These are phyloP conservation scores for Daldinia eschscholtzii DNA, from an alignment of 2,329 filamentous ascomycete species.

Conservation along the genomic window DNA sequence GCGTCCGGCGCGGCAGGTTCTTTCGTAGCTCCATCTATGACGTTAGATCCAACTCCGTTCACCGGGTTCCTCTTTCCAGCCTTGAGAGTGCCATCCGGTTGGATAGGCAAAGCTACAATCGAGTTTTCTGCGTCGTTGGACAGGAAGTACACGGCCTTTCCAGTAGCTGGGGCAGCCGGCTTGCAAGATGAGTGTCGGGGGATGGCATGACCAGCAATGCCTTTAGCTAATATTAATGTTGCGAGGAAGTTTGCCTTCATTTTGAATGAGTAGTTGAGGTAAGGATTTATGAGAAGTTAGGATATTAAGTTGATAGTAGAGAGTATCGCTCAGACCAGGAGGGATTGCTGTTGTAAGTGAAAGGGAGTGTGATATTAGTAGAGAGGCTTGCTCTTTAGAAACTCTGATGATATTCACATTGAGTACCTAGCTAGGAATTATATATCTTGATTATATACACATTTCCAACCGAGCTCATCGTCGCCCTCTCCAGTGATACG, in stretches of 20 bases:
- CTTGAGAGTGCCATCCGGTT: conserved; percentile 60
- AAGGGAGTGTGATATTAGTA: not conserved
- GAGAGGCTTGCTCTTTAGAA: conserved; percentile 16
- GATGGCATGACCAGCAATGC: conserved; percentile 36
- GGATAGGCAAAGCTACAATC: conserved; percentile 64
- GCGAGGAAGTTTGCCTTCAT: conserved; percentile 34
- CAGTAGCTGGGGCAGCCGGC: conserved; percentile 32
- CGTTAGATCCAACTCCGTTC: conserved; percentile 44
- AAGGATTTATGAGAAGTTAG: not conserved
- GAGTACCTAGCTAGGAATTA: not conserved
- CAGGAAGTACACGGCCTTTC: conserved; percentile 67
- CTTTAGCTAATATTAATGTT: conserved; percentile 29
- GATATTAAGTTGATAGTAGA: not conserved
- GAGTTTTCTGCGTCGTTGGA: conserved; percentile 65
- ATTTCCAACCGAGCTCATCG: not conserved
- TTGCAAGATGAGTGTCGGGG: conserved; percentile 8
- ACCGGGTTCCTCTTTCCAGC: conserved; percentile 58
- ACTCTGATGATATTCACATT: conserved; percentile 13
- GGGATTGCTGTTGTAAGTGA: conserved; percentile 2
- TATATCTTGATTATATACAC: conserved; percentile 35
- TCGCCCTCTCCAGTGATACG: not conserved
- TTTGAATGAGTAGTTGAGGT: not conserved
- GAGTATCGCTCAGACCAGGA: not conserved
- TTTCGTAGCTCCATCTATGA: conserved; percentile 46
- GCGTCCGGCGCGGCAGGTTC: conserved; percentile 59